Conservation (phyloP, 371 early-diverging fungal species). For the Rhizopus sp. region DNA sequence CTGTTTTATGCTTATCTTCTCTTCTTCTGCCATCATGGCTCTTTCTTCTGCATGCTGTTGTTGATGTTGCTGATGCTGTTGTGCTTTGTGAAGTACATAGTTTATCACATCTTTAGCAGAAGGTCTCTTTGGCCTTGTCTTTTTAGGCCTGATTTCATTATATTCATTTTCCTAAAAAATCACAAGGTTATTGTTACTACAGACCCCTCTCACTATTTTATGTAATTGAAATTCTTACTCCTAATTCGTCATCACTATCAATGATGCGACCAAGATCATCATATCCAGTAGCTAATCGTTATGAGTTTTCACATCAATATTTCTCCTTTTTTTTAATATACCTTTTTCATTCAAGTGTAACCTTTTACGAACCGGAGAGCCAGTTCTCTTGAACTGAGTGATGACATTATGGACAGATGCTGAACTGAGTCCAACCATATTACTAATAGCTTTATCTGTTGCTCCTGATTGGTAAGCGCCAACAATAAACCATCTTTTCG, state of each 20-base stretch:
- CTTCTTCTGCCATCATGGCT: not conserved
- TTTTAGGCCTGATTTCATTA: not conserved
- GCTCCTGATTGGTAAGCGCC: conserved; percentile 55
- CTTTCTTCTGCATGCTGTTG: not conserved
- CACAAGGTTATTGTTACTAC: not conserved
- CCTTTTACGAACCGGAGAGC: conserved; percentile 27
- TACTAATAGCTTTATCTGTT: conserved; percentile 40
- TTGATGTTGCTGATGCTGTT: not conserved
- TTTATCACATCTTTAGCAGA: conserved; percentile 27
- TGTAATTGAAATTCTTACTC: conserved; percentile 7
- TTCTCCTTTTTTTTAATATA: not conserved
- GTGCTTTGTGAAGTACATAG: conserved; percentile 21
- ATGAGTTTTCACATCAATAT: conserved; percentile 18
- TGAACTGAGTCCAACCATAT: conserved; percentile 42
- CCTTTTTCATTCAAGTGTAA: conserved; percentile 7
- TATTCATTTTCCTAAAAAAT: not conserved
- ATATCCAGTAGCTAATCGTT: conserved; percentile 29
- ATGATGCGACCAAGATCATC: conserved; percentile 44
- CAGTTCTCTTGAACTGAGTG: conserved; percentile 40
- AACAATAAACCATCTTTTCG: conserved; percentile 41
- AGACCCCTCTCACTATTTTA: too few species aligned
- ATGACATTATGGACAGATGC: conserved; percentile 43
- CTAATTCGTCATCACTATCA: conserved; percentile 33
- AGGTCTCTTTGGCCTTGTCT: conserved; percentile 18
- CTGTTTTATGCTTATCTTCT: not conserved